Conservation (phyloP, 2,329 filamentous ascomycete species). For the Sporothrix protearum region DNA sequence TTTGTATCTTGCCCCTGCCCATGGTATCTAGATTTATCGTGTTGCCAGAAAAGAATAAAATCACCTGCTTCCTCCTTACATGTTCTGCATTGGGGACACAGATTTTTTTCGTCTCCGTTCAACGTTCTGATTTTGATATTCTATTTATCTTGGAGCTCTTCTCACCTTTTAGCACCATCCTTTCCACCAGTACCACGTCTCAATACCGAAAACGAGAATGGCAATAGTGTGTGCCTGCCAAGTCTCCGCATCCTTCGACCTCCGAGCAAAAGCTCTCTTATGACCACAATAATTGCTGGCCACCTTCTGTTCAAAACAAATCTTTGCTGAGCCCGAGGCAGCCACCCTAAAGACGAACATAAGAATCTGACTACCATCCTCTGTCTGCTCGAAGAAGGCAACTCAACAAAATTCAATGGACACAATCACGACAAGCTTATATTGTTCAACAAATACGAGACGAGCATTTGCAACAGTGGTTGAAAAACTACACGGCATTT, state of each 20-base stretch:
- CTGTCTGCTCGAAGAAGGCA: not conserved
- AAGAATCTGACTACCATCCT: not conserved
- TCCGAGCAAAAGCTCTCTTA: not conserved
- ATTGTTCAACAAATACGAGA: not conserved
- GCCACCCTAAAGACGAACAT: not conserved
- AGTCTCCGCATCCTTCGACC: not conserved
- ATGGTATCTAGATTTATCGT: not conserved
- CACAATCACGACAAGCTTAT: not conserved
- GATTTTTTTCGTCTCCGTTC: not conserved
- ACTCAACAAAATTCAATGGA: not conserved
- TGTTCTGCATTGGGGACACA: not conserved
- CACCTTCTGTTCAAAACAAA: not conserved
- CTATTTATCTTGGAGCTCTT: not conserved
- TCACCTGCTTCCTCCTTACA: not conserved
- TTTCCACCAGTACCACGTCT: not conserved
- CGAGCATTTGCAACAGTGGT: no score
- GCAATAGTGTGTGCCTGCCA: not conserved
- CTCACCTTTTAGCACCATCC: not conserved
- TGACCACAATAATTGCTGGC: not conserved
- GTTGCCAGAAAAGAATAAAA: not conserved
- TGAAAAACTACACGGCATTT: no score
- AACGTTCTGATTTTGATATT: not conserved
- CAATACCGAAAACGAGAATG: not conserved
- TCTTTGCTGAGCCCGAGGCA: not conserved
- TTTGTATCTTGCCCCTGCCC: not conserved